Conservation (phyloP, 306 rosid species). For the Dalbergia cultrata region DNA sequence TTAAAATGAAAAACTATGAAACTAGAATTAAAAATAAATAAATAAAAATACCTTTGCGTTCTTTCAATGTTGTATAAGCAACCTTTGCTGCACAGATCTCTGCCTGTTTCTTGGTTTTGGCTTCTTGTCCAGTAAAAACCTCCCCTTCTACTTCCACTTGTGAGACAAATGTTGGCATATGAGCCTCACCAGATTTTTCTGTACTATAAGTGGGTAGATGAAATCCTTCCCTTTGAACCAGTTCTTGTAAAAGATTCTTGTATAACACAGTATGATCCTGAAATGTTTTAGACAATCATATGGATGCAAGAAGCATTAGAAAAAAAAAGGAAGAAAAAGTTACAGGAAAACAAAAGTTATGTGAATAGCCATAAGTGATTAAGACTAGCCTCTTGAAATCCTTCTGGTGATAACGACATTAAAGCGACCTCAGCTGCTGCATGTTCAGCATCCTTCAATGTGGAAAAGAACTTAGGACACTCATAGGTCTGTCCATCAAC, state of each 20-base stretch:
- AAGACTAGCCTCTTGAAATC: constrained; percentile 72
- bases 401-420: constrained; percentile 56
- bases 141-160: constrained; percentile 70
- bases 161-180: constrained; percentile 68
- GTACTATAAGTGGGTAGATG: constrained; percentile 66
- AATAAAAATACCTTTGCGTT: constrained; percentile 51
- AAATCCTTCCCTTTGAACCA: constrained; percentile 69
- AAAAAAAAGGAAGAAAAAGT: not conserved
- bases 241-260: constrained; percentile 87
- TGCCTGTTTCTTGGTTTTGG: constrained; percentile 78
- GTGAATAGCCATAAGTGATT: constrained; percentile 25
- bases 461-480: constrained; percentile 61
- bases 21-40: constrained; percentile 32
- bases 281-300: constrained; percentile 40
- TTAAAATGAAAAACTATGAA: constrained; percentile 10
- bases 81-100: constrained; percentile 86
- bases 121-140: constrained; percentile 65
- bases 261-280: constrained; percentile 67
- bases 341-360: constrained; percentile 17
- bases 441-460: constrained; percentile 87
- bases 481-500: constrained; percentile 68
- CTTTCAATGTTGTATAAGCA: constrained; percentile 70
- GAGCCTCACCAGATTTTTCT: constrained; percentile 63
- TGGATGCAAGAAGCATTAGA: constrained; percentile 3
- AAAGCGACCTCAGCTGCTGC: constrained; percentile 89